These are phyloP conservation scores for Aspergillus ustus DNA, from an alignment of 2,329 filamentous ascomycete species.

Conservation along the genomic window DNA sequence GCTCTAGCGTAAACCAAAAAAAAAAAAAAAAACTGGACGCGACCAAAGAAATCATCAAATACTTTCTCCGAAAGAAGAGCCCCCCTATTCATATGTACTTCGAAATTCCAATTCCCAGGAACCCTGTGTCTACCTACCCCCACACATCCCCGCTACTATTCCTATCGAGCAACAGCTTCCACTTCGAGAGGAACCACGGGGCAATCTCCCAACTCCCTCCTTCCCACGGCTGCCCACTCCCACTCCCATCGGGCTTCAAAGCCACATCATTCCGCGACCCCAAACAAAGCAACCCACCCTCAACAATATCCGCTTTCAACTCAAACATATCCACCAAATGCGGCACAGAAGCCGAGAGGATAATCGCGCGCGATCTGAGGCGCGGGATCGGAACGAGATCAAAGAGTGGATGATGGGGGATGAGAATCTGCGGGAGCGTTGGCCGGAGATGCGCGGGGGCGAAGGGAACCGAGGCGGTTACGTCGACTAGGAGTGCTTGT, in stretches of 20 bases:
- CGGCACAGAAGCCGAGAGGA: conserved; percentile 35
- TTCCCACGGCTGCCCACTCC: conserved; percentile 41
- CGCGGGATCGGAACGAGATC: conserved; percentile 43
- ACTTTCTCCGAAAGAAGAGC: too few species aligned
- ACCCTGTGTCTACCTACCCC: background rate
- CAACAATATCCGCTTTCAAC: conserved; percentile 44
- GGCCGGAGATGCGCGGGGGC: conserved; percentile 41
- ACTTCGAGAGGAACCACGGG: conserved; percentile 40
- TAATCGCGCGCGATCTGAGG: conserved; percentile 40
- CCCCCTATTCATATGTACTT: too few species aligned
- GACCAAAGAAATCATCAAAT: too few species aligned
- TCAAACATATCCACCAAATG: conserved; percentile 39
- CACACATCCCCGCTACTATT: background rate
- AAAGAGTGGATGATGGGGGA: conserved; percentile 44
- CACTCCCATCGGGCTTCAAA: background rate
- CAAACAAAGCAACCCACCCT: conserved; percentile 33
- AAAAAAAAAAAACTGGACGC: too few species aligned
- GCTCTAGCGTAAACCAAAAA: too few species aligned
- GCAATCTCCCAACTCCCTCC: conserved; percentile 31
- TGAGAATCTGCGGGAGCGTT: conserved; percentile 44
- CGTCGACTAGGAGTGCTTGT: conserved; percentile 27
- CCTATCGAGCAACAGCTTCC: conserved; percentile 21
- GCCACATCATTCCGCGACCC: background rate
- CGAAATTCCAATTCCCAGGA: too few species aligned
- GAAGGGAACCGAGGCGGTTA: conserved; percentile 17